Evolutionary conservation across 768 basidiomycete genomes (phyloP), one percentile per base, ranked within the genome.

Genomic region (Russula vinacea): DNA sequence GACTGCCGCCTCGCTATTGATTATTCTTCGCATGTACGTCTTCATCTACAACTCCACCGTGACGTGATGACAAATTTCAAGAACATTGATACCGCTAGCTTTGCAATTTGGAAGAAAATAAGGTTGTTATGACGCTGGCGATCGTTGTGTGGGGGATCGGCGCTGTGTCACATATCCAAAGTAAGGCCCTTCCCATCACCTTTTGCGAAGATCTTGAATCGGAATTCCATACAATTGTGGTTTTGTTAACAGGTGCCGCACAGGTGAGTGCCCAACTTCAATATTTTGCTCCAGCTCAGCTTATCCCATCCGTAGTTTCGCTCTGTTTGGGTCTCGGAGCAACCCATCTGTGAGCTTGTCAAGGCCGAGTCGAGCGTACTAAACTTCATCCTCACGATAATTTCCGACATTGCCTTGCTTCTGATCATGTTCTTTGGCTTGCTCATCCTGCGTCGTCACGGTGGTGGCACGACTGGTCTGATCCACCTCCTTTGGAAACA

Each of bases 21-120:
- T 60, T 16, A 39, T 51, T 19, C 26, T 60, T 29, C 59, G 59
- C 59, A 42, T 37, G 59, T 60, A 60, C 19, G 60, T 42, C 24
- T 22, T 40, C 10, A 16, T 17, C 19, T 14, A 26, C 4, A 29
- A 10, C 16, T 26, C 1, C 29, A 17, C n/a, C n/a, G n/a, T n/a
- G n/a, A n/a, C 26, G 3, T 14, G 13, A 16, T 6, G 11, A 8
- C 2, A 29, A 16, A 17, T 29, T 51, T 24, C 32, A 8, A 6
- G 11, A 26, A 40, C 19, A 59, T n/a, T 1, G 22, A 3, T 5
- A 5, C 10, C 3, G 5, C 26, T 47, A 59, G 58, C 19, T 8
- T 62, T 22, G 61, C 54, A 1, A 47, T 62, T n/a, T 62, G 61
- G 61, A 47, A 51, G 5, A 47, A 33, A 44, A 37, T n/a, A 50